Base-by-base conservation (phyloP, 345 rosid species). In the Hypericum perforatum region DNA sequence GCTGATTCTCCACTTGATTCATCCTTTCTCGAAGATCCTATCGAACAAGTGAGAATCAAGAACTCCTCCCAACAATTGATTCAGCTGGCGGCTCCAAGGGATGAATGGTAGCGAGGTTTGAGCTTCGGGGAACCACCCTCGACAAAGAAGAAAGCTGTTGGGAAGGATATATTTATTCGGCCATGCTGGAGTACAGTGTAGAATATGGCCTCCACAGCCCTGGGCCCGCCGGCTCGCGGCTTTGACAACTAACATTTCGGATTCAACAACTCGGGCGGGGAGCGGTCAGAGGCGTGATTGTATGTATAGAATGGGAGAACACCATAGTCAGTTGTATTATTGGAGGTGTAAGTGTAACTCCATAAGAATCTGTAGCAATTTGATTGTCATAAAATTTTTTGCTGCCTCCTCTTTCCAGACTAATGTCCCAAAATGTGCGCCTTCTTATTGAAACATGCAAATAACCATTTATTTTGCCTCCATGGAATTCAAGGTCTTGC, bases 241-340 rank as follows among this genome's bases (percentile, higher is more conserved):
- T 53, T 41, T 39, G 52, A 64, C 70, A 44, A 60, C 74, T 72
- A 75, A 74, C 67, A 49, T 47, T 55, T 60, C 63, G 73, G 60
- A 66, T 37, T 37, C 15, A 54, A 40, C 32, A 67, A 54, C 74
- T 43, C n/a, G 53, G 57, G 59, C 59, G 46, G 37, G 63, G 62
- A 72, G 71, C 63, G 53, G 77, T 75, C 63, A 62, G 32, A 22
- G 53, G 82, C 56, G 79, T 58, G 64, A 58, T 71, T 82, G 85
- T 82, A 75, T 57, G 79, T 77, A 79, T 66, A 66, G 78, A 66
- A 74, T 1, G 32, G 32, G 32, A 22, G 32, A 22, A 22, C 32
- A 4, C 32, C 32, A 22, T 4, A 4, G 32, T 22, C 32, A 22
- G 32, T 22, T 22, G 32, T 22, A 22, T 22, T 22, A 22, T 22